phyloP scores from a whole-genome alignment of 2,329 filamentous ascomycete species.

The Colletotrichum godetiae region DNA sequence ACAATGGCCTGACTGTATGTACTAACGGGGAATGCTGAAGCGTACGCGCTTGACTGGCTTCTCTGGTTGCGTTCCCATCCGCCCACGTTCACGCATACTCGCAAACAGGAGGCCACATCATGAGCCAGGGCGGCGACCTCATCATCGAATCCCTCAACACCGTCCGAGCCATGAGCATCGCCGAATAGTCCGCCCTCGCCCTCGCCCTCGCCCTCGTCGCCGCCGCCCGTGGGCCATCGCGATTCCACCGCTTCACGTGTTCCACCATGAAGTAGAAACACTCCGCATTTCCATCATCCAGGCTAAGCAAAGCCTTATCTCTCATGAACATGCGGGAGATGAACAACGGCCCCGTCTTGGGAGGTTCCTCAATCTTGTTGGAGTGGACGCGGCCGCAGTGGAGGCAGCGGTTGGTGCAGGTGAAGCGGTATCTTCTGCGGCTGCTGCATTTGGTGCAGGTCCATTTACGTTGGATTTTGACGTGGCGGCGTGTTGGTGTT shows the following conservation, averaged over 20 bases:
- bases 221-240: no score
- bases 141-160: not conserved
- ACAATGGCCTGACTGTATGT: no score
- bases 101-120: not conserved
- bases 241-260: no score
- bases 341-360: not conserved
- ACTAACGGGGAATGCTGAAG: no score
- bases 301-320: no score
- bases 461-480: constrained; percentile 39
- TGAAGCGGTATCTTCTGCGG: constrained; percentile 39
- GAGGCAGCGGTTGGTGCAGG: constrained; percentile 51
- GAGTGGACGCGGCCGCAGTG: constrained; percentile 51
- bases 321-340: no score
- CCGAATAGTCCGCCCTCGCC: no score
- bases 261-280: no score
- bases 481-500: not conserved
- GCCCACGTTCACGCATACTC: not conserved
- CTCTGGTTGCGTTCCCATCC: not conserved
- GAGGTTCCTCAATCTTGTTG: constrained; percentile 27
- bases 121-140: not conserved
- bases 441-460: constrained; percentile 47
- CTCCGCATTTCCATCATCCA: no score
- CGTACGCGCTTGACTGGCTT: not conserved
- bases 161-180: no score
- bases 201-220: no score